Evolutionary conservation across 192 early-diverging fungal species (phyloP).

Genomic region (Coemansia sp.): DNA sequence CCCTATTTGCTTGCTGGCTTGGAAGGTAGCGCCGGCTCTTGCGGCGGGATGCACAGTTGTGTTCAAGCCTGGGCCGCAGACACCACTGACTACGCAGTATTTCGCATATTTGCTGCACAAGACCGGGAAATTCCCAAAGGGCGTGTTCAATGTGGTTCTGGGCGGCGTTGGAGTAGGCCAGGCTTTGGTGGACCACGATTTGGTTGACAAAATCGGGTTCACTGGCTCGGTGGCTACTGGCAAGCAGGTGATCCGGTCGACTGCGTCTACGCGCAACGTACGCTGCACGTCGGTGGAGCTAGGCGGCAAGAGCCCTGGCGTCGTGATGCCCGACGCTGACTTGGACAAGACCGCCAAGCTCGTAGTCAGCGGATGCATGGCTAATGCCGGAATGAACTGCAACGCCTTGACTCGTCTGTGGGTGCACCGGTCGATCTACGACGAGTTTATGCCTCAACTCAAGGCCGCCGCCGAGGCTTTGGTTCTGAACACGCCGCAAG

Average conservation of each 20-base stretch:
- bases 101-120: slow-evolving; percentile 57
- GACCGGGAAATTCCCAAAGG: slow-evolving; percentile 52
- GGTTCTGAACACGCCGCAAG: slow-evolving; percentile 29
- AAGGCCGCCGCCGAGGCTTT: slow-evolving; percentile 51
- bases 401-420: slow-evolving; percentile 74
- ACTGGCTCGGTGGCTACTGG: slow-evolving; percentile 62
- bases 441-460: slow-evolving; percentile 63
- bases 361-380: slow-evolving; percentile 58
- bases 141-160: slow-evolving; percentile 61
- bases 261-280: slow-evolving; percentile 51
- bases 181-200: slow-evolving; percentile 54
- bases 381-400: slow-evolving; percentile 79
- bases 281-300: slow-evolving; percentile 60
- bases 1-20: slow-evolving; percentile 59
- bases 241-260: slow-evolving; percentile 57
- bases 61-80: slow-evolving; percentile 65
- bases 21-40: slow-evolving; percentile 59
- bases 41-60: slow-evolving; percentile 58
- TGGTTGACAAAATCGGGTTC: slow-evolving; percentile 60
- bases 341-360: slow-evolving; percentile 50
- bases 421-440: slow-evolving; percentile 69
- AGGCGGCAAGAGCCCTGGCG: slow-evolving; percentile 65
- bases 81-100: slow-evolving; percentile 61
- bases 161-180: slow-evolving; percentile 57
- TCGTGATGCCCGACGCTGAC: slow-evolving; percentile 60